These are phyloP conservation scores for Ustilago nuda DNA, from an alignment of 1,284 basidiomycete genomes.

Conservation along the genomic window DNA sequence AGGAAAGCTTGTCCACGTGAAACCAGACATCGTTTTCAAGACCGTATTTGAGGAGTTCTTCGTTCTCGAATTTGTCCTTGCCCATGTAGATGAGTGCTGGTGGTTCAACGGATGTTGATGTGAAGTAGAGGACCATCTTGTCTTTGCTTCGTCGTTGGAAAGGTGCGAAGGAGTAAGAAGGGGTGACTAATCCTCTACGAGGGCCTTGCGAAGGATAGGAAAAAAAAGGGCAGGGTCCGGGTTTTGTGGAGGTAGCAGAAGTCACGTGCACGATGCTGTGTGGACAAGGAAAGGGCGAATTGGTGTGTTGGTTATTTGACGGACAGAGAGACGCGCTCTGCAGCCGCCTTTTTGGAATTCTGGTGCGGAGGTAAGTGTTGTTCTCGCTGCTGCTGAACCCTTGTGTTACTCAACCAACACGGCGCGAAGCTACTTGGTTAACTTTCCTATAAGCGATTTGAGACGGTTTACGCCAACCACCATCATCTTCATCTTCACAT, in stretches of 20 bases:
- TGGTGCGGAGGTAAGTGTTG: conserved; percentile 24
- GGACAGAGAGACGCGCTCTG: conserved; percentile 14
- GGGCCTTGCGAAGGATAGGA: neutral
- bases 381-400: conserved; percentile 14
- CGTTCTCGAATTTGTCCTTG: conserved; percentile 82
- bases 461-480: too few relatives aligned
- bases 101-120: conserved; percentile 74
- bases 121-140: conserved; percentile 75
- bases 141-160: conserved; percentile 43
- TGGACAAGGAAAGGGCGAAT: neutral
- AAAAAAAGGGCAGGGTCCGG: conserved; percentile 11
- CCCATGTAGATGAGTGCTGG: conserved; percentile 90
- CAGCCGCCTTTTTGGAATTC: conserved; percentile 19
- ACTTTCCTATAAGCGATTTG: neutral
- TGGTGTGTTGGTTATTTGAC: conserved; percentile 10
- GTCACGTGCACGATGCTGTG: conserved; percentile 25
- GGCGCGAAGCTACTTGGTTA: neutral
- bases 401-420: neutral
- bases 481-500: neutral
- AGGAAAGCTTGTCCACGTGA: conserved; percentile 73
- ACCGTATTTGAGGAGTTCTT: conserved; percentile 86
- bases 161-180: too few relatives aligned
- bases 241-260: conserved; percentile 26
- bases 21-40: conserved; percentile 75
- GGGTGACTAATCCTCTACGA: neutral